Conservation (phyloP, 108 stramenopile genomes). For the Fragilariopsis cylindrus region DNA sequence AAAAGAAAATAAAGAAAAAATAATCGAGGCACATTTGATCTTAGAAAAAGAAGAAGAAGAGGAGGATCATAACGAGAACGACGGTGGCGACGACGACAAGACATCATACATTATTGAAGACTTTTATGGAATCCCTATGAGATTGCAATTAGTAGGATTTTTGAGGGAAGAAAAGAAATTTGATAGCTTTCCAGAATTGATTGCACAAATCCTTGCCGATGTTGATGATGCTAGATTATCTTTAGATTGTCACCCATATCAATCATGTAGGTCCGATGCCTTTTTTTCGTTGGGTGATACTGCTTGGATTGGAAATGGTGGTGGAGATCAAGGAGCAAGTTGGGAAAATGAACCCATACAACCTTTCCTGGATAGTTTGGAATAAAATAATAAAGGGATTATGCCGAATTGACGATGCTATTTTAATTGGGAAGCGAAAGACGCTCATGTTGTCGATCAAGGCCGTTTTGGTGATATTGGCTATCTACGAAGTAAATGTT, state of each 20-base stretch:
- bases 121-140: conserved; percentile 82
- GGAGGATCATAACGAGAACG: conserved; percentile 27
- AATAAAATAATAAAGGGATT: not conserved
- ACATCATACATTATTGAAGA: conserved; percentile 34
- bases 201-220: conserved; percentile 76
- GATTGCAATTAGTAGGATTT: conserved; percentile 71
- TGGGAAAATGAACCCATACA: conserved; percentile 48
- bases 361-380: not conserved
- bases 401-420: too few species aligned
- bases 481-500: too few species aligned
- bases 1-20: conserved; percentile 82
- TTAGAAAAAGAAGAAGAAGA: conserved; percentile 25
- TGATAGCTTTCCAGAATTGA: conserved; percentile 70
- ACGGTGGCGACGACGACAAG: conserved; percentile 4
- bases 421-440: too few species aligned
- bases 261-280: conserved; percentile 22
- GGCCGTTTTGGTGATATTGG: too few species aligned
- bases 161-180: conserved; percentile 84
- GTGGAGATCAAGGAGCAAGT: conserved; percentile 72
- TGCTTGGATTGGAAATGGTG: conserved; percentile 68
- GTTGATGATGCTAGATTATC: conserved; percentile 59
- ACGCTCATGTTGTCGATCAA: too few species aligned
- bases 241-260: conserved; percentile 50
- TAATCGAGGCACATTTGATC: conserved; percentile 89
- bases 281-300: conserved; percentile 25